These are phyloP conservation scores for Monosporozyma unispora DNA, from an alignment of 805 yeast species.

Conservation along the genomic window DNA sequence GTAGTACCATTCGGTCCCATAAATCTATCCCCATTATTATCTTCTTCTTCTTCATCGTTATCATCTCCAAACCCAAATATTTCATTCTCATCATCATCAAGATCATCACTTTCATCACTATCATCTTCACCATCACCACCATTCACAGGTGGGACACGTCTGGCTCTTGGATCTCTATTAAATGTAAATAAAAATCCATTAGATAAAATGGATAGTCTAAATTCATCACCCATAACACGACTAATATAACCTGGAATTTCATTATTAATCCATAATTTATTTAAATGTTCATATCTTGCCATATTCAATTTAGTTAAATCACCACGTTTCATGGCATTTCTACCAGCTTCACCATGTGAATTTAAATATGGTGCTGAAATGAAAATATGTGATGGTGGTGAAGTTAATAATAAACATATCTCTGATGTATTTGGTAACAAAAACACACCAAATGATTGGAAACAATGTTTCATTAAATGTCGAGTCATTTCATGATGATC, in stretches of 20 bases:
- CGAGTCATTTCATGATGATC: constrained; percentile 26
- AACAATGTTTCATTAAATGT: constrained; percentile 26
- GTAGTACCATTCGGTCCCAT: constrained; percentile 8
- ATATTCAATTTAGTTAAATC: constrained; percentile 44
- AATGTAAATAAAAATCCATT: constrained; percentile 22
- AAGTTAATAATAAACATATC: constrained; percentile 27
- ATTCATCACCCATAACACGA: constrained; percentile 31
- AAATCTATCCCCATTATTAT: not conserved
- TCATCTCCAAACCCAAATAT: constrained; percentile 13
- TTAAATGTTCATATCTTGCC: constrained; percentile 47
- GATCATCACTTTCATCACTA: constrained; percentile 18
- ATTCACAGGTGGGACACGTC: constrained; percentile 13
- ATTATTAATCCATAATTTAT: constrained; percentile 53
- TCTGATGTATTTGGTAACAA: constrained; percentile 31
- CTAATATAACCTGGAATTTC: constrained; percentile 43
- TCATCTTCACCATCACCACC: constrained; percentile 10
- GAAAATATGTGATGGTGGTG: constrained; percentile 24
- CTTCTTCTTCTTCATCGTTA: constrained; percentile 5
- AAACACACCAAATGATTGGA: constrained; percentile 30
- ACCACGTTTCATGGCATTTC: constrained; percentile 44
- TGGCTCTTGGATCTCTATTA: constrained; percentile 19
- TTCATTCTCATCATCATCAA: constrained; percentile 15
- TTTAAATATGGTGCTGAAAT: constrained; percentile 66
- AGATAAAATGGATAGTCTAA: constrained; percentile 22
- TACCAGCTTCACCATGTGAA: constrained; percentile 65